A percentile compares a stretch with the other conserved stretches of the same genome.
phyloP scores from a whole-genome alignment of 1,284 basidiomycete genomes.

The Moesziomyces parantarcticus region DNA sequence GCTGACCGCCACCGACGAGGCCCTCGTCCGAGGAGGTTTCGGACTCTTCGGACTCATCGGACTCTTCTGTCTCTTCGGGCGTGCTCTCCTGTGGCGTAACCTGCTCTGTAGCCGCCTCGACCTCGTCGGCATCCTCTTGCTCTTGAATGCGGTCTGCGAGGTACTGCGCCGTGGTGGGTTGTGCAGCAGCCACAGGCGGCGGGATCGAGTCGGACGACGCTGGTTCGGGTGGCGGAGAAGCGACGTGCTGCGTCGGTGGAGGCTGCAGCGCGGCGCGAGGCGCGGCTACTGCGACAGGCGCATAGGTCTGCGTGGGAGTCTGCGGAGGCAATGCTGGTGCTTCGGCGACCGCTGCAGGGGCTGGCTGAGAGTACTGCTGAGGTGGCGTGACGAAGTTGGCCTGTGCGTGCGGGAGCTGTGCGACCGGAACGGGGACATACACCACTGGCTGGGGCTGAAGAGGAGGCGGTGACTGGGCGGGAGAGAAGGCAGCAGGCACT shows the following conservation, averaged over 20 bases:
- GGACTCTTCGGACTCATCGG: slow-evolving; percentile 12
- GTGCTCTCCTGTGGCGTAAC: slow-evolving; percentile 7
- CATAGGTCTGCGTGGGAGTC: slow-evolving; percentile 21
- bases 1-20: slow-evolving; percentile 24
- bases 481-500: slow-evolving; percentile 10
- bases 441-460: background rate
- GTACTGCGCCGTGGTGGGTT: slow-evolving; percentile 27
- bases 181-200: background rate
- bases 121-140: slow-evolving; percentile 24
- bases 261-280: slow-evolving; percentile 5
- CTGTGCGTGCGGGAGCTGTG: background rate
- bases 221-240: background rate
- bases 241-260: background rate
- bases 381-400: background rate
- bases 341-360: background rate
- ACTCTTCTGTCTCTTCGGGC: slow-evolving; percentile 29
- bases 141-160: slow-evolving; percentile 35
- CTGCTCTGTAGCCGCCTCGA: background rate
- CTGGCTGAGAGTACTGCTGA: slow-evolving; percentile 3
- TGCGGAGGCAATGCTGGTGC: slow-evolving; percentile 2
- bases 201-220: background rate
- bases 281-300: slow-evolving; percentile 25
- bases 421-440: background rate
- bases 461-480: slow-evolving; percentile 13
- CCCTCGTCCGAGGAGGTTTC: slow-evolving; percentile 37